phyloP scores from a whole-genome alignment of 805 yeast genomes.

The Yamadazyma ubonensis region DNA sequence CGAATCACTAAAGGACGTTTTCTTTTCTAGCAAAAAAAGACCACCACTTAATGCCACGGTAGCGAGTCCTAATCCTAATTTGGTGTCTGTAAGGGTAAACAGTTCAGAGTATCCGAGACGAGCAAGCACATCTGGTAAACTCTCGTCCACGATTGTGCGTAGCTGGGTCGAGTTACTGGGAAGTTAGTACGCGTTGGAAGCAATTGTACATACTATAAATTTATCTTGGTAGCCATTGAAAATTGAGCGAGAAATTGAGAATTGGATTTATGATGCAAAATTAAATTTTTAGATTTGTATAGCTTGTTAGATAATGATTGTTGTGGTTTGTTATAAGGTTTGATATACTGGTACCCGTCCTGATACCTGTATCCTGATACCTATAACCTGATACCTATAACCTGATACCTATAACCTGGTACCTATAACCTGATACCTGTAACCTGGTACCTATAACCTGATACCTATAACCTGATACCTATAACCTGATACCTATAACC shows the following conservation, averaged over 20 bases:
- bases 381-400: too few relatives aligned
- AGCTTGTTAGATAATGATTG: too few relatives aligned
- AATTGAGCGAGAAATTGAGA: neutral
- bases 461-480: too few relatives aligned
- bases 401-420: too few relatives aligned
- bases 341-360: too few relatives aligned
- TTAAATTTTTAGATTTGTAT: too few relatives aligned
- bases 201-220: slow-evolving; percentile 28
- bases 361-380: too few relatives aligned
- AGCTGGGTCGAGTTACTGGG: slow-evolving; percentile 47
- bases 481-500: too few relatives aligned
- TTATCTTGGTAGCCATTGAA: slow-evolving; percentile 16
- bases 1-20: slow-evolving; percentile 42
- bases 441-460: too few relatives aligned
- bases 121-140: slow-evolving; percentile 39
- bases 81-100: slow-evolving; percentile 44
- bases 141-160: slow-evolving; percentile 51
- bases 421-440: too few relatives aligned
- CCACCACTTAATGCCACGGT: slow-evolving; percentile 48
- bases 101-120: slow-evolving; percentile 49
- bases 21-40: slow-evolving; percentile 50
- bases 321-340: too few relatives aligned
- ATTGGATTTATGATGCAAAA: too few relatives aligned
- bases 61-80: slow-evolving; percentile 48
- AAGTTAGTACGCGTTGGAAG: slow-evolving; percentile 7